Percentiles rank a stretch among this genome's conserved stretches.
phyloP scores from a whole-genome alignment of 2,329 filamentous ascomycete genomes.

The Chrysoporthe puriensis region DNA sequence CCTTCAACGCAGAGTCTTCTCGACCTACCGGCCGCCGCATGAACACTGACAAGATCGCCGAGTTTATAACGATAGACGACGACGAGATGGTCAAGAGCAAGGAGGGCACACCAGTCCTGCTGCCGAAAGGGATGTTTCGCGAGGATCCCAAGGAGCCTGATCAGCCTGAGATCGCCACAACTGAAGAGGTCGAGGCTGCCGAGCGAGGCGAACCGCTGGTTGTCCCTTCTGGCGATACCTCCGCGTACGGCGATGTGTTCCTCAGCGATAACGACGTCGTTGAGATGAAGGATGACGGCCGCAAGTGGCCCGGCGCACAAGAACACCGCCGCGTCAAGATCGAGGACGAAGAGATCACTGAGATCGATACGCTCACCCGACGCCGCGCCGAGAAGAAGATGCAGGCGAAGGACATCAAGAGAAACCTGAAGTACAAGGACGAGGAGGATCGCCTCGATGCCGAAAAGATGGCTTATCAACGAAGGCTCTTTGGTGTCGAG shows the following conservation, averaged over 20 bases:
- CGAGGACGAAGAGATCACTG: constrained; percentile 49
- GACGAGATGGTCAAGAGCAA: constrained; percentile 23
- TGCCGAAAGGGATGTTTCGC: constrained; percentile 62
- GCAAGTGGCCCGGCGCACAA: constrained; percentile 49
- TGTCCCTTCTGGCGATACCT: constrained; percentile 37
- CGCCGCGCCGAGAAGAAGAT: constrained; percentile 19
- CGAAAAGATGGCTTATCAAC: constrained; percentile 38
- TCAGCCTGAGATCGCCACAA: constrained; percentile 57
- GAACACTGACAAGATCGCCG: constrained; percentile 29
- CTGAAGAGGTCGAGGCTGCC: constrained; percentile 60
- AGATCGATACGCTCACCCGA: constrained; percentile 45
- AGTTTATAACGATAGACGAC: constrained; percentile 25
- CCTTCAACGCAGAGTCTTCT: constrained; percentile 21
- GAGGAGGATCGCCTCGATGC: constrained; percentile 39
- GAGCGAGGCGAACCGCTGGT: constrained; percentile 53
- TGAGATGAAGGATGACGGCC: constrained; percentile 39
- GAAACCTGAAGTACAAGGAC: constrained; percentile 32
- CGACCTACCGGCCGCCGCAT: constrained; percentile 27
- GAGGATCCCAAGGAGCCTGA: constrained; percentile 55
- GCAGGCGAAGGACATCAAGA: constrained; percentile 32
- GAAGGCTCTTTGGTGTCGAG: constrained; percentile 36
- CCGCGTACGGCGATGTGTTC: constrained; percentile 38
- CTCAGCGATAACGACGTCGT: constrained; percentile 27
- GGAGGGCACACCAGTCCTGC: constrained; percentile 29
- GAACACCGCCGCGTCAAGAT: constrained; percentile 41